Base-by-base conservation (phyloP, 441 rosid genomes). In the Melianthus villosus region DNA sequence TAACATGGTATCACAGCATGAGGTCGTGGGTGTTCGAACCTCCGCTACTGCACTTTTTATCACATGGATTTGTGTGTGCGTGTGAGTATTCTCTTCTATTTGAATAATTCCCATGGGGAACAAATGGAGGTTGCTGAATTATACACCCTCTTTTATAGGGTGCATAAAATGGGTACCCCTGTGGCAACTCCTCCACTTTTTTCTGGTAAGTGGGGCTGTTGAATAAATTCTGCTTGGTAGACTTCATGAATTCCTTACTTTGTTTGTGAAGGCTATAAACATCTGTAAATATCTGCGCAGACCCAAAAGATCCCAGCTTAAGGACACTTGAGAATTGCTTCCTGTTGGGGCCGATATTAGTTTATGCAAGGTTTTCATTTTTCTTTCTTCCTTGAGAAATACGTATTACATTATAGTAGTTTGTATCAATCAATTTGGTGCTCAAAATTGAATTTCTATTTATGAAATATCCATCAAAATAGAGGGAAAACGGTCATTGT, bases 111-210 rank as follows among this genome's bases (percentile, higher is more conserved):
- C n/a, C n/a, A n/a, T n/a, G n/a, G n/a, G n/a, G n/a, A n/a, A n/a
- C n/a, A n/a, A n/a, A n/a, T n/a, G n/a, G n/a, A n/a, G n/a, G n/a
- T n/a, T n/a, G n/a, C n/a, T n/a, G n/a, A n/a, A n/a, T n/a, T 84
- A 47, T 84, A 84, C 57, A 89, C 98, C 25, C 61, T 89, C 25
- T 79, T 84, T 58, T 89, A 84, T 71, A 27, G 62, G 58, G 81
- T 96, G n/a, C 96, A 89, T 67, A 81, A 65, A 13, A 59, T 51
- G 16, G 94, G 98, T 43, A 66, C 72, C 60, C 89, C 71, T 0
- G 93, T 89, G 57, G 89, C 86, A 50, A 58, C 72, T 46, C 98
- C 98, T 6, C 49, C 72, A 4, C 82, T 84, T 54, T 84, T 89
- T 33, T 74, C 94, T 50, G 96, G 98, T 82, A 52, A 28, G 69